Evolutionary conservation across 169 alveolate genomes (phyloP).

Genomic region (Plasmodium billcollinsi): DNA sequence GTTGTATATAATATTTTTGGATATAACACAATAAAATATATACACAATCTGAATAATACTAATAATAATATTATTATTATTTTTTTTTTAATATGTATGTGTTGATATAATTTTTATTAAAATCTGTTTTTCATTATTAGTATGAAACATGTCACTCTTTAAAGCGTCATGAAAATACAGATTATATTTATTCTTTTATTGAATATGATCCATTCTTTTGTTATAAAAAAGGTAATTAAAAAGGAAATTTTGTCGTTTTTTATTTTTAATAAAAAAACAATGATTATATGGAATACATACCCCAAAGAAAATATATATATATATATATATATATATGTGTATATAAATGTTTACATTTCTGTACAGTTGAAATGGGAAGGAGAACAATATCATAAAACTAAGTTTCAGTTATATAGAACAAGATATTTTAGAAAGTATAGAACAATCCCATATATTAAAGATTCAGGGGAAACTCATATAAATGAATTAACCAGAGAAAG

Average conservation of each 20-base stretch:
- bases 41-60: no score
- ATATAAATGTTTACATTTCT: background rate
- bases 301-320: background rate
- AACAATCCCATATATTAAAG: slow-evolving; percentile 62
- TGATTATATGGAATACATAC: background rate
- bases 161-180: slow-evolving; percentile 64
- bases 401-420: slow-evolving; percentile 29
- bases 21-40: no score
- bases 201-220: slow-evolving; percentile 31
- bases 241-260: background rate
- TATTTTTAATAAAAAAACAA: background rate
- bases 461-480: slow-evolving; percentile 66
- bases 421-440: slow-evolving; percentile 58
- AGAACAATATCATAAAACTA: slow-evolving; percentile 10
- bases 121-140: background rate
- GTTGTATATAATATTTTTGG: no score
- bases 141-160: slow-evolving; percentile 22
- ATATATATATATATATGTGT: slow-evolving; percentile 5
- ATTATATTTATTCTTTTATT: slow-evolving; percentile 34
- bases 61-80: no score
- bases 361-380: slow-evolving; percentile 47
- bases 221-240: slow-evolving; percentile 58
- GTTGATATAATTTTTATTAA: no score
- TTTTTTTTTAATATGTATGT: no score
- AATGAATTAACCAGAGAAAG: slow-evolving; percentile 66